A percentile compares a stretch with the other conserved stretches of the same genome.
phyloP scores from a whole-genome alignment of 1,139 yeast genomes.

The Arxiozyma telluris region DNA sequence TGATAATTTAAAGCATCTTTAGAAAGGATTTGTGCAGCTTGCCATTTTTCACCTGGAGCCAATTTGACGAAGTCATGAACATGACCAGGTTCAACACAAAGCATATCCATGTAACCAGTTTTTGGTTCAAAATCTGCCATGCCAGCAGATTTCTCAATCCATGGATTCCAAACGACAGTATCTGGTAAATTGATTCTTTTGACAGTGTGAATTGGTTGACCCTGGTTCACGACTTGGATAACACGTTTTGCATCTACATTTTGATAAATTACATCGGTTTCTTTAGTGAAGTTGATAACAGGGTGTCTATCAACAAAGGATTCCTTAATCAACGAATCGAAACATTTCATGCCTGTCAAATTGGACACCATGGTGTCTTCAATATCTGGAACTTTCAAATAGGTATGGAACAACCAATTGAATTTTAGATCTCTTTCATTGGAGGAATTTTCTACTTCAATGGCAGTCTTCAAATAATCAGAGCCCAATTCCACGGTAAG shows the following conservation, averaged over 20 bases:
- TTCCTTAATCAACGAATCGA: constrained; percentile 62
- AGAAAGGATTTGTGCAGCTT: constrained; percentile 48
- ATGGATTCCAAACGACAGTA: constrained; percentile 96
- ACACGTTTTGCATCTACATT: constrained; percentile 46
- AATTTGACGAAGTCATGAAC: constrained; percentile 60
- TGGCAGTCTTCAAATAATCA: constrained; percentile 52
- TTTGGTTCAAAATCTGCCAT: constrained; percentile 89
- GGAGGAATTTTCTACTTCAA: constrained; percentile 71
- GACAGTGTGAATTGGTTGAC: constrained; percentile 59
- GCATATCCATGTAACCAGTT: constrained; percentile 72
- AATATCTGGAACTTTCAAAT: constrained; percentile 65
- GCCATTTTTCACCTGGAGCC: constrained; percentile 64
- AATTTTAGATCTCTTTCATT: constrained; percentile 51
- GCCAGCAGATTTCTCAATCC: constrained; percentile 69
- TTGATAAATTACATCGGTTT: constrained; percentile 76
- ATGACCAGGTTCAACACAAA: constrained; percentile 90
- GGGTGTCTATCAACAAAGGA: constrained; percentile 64
- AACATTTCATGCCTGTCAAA: constrained; percentile 58
- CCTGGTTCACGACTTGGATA: constrained; percentile 58
- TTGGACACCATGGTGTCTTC: constrained; percentile 71
- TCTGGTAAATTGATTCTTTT: constrained; percentile 66
- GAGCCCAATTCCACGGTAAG: constrained; percentile 52
- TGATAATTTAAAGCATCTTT: constrained; percentile 34
- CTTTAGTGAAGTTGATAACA: constrained; percentile 63
- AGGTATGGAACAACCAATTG: constrained; percentile 96